Evolutionary conservation across 306 rosid species (phyloP).

Genomic region (Trifolium fragiferum): DNA sequence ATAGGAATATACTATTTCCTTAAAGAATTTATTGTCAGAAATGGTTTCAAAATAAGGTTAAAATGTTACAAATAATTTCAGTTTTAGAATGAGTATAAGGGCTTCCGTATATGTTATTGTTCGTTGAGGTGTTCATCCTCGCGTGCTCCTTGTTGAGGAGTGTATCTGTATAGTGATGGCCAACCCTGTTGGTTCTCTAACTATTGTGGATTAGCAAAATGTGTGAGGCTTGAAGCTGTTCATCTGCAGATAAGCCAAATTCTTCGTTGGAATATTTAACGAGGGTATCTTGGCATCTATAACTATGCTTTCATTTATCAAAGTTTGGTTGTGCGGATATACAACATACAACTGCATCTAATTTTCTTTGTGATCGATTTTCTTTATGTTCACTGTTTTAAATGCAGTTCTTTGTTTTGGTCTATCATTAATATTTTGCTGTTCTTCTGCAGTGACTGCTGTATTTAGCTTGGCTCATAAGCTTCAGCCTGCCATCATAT

Average conservation of each 20-base stretch:
- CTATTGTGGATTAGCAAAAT: conserved; percentile 2
- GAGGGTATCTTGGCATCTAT: conserved; percentile 5
- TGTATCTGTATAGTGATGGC: conserved; percentile 10
- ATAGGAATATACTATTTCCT: background rate
- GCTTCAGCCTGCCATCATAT: conserved; percentile 97
- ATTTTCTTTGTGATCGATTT: conserved; percentile 20
- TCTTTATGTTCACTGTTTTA: conserved; percentile 30
- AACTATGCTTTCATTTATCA: conserved; percentile 6
- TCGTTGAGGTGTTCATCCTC: conserved; percentile 10
- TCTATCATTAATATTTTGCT: conserved; percentile 22
- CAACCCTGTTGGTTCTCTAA: conserved; percentile 5
- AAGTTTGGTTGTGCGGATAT: conserved; percentile 5
- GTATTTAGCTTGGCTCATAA: conserved; percentile 96
- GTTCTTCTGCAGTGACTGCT: conserved; percentile 76
- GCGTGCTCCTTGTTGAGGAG: background rate
- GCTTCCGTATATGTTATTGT: background rate
- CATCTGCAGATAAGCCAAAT: background rate
- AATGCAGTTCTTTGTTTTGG: conserved; percentile 24
- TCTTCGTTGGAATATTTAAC: conserved; percentile 1
- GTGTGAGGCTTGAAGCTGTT: conserved; percentile 22
- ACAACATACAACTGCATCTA: background rate
- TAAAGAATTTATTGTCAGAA: conserved; percentile 6
- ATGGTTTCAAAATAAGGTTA: conserved; percentile 6
- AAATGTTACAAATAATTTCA: background rate
- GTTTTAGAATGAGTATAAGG: background rate